Conservation (phyloP, 352 stramenopile species). For the Phytopythium montanum region DNA sequence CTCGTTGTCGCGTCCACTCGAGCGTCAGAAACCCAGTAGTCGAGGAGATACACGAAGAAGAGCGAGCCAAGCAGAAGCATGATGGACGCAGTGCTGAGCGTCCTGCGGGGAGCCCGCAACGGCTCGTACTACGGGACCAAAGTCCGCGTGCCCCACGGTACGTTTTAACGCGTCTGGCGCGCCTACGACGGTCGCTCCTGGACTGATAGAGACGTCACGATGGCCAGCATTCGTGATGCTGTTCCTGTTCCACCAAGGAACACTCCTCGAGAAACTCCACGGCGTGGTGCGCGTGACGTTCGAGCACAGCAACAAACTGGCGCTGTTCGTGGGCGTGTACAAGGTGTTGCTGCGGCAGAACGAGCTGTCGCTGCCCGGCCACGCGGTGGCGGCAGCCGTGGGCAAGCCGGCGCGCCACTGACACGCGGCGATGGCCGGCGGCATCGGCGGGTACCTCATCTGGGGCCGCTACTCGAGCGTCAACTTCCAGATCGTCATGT, state of each 20-base stretch:
- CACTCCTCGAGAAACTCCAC: slow-evolving; percentile 70
- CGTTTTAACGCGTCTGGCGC: slow-evolving; percentile 3
- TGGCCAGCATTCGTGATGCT: slow-evolving; percentile 87
- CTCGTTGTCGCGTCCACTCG: too few species aligned
- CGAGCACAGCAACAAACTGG: slow-evolving; percentile 87
- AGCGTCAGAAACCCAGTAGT: neutral
- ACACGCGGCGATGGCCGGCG: slow-evolving; percentile 76
- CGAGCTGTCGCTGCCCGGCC: slow-evolving; percentile 31
- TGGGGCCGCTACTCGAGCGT: slow-evolving; percentile 85
- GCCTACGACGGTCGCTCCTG: neutral
- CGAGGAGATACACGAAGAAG: neutral
- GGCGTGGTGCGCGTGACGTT: slow-evolving; percentile 75
- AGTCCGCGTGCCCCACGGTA: slow-evolving; percentile 84
- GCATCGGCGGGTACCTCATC: slow-evolving; percentile 74
- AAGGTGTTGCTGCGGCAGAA: slow-evolving; percentile 69
- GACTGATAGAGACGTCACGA: neutral
- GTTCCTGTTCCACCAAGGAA: slow-evolving; percentile 83
- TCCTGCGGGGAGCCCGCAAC: slow-evolving; percentile 83
- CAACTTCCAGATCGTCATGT: slow-evolving; percentile 91
- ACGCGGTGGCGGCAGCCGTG: slow-evolving; percentile 26
- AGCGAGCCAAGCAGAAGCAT: slow-evolving; percentile 11
- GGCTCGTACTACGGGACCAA: slow-evolving; percentile 89
- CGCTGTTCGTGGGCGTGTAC: slow-evolving; percentile 87
- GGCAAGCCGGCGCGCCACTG: slow-evolving; percentile 70
- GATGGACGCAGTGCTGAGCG: slow-evolving; percentile 59